A percentile compares a stretch with the other conserved stretches of the same genome.
These are phyloP conservation scores for Beauveria australis DNA, from an alignment of 2,329 filamentous ascomycete genomes.

Conservation along the genomic window DNA sequence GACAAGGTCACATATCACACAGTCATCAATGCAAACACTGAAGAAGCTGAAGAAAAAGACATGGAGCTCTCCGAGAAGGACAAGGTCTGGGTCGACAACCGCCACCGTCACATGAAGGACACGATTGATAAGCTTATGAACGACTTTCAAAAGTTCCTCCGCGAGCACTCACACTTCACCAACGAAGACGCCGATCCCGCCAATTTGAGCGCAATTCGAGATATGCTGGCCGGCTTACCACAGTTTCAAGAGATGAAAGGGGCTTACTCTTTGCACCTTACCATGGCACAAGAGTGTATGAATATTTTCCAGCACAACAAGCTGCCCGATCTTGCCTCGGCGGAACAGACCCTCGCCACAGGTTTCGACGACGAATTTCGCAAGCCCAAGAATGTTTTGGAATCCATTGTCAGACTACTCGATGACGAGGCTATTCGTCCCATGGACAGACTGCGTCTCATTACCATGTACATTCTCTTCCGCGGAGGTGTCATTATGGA, in stretches of 20 bases:
- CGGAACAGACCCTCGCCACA: slow-evolving; percentile 86
- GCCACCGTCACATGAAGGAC: slow-evolving; percentile 96
- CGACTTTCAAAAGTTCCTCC: slow-evolving; percentile 87
- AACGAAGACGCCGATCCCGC: slow-evolving; percentile 61
- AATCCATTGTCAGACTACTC: slow-evolving; percentile 76
- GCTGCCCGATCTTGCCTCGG: slow-evolving; percentile 74
- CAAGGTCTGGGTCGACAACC: slow-evolving; percentile 89
- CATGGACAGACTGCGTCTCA: slow-evolving; percentile 72
- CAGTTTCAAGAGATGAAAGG: slow-evolving; percentile 96
- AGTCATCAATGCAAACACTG: slow-evolving; percentile 63
- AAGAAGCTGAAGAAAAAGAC: slow-evolving; percentile 71
- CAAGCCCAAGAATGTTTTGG: slow-evolving; percentile 82
- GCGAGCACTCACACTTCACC: slow-evolving; percentile 86
- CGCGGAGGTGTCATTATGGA: slow-evolving; percentile 75
- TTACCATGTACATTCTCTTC: slow-evolving; percentile 80
- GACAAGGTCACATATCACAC: slow-evolving; percentile 85
- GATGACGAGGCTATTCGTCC: slow-evolving; percentile 70
- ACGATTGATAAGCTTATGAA: slow-evolving; percentile 87
- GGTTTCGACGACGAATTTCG: slow-evolving; percentile 87
- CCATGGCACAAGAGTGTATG: slow-evolving; percentile 97
- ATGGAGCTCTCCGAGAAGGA: slow-evolving; percentile 88
- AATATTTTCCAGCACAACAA: slow-evolving; percentile 80
- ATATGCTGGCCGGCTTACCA: slow-evolving; percentile 91
- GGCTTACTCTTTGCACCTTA: slow-evolving; percentile 86
- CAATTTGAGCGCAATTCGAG: slow-evolving; percentile 84